Evolutionary conservation across 345 rosid genomes (phyloP), one percentile per base, ranked within the genome.

Genomic region (Cardamine chenopodiifolia): DNA sequence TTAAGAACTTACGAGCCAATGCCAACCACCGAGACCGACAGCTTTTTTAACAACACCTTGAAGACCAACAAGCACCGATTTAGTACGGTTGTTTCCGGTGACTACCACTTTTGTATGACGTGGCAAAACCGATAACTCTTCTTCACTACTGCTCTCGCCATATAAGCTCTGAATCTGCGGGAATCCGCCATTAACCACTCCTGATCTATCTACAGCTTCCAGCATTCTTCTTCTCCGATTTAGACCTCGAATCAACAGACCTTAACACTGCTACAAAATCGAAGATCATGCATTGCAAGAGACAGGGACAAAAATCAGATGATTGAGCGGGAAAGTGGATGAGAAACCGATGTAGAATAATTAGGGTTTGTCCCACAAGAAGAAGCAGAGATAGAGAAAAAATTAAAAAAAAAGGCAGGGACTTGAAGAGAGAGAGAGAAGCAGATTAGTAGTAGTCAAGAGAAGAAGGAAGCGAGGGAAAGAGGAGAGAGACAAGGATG

Each of bases 11-110:
- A 93, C 98, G 85, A 93, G 97, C 98, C 98, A 93, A 84, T 93
- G 97, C 98, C 98, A 93, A 15, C 97, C 97, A 61, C 98, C 98
- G 32, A 89, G 93, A 40, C 97, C 98, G 55, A 93, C 96, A 62
- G 98, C 98, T 85, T 93, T 93, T 82, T 93, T 91, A 58, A 93
- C 97, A 17, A 93, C 98, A 20, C 98, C 98, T 66, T 84, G 89
- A 62, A 93, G 94, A 66, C 98, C 98, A 22, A 93, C 96, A 45
- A 93, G 92, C 63, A 93, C 98, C 56, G 97, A 93, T 72, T 93
- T 93, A 8, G 98, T 93, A 50, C 98, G 84, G 82, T 93, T 93
- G 84, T 93, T 93, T 37, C 98, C 98, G 11, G 96, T 93, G 35
- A 93, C 98, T 8, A 93, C 86, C 64, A 93, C 97, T 69, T 91